Evolutionary conservation across 495 filamentous ascomycete genomes (phyloP), one percentile per base, ranked within the genome.

Genomic region (Aspergillus haitiensis): DNA sequence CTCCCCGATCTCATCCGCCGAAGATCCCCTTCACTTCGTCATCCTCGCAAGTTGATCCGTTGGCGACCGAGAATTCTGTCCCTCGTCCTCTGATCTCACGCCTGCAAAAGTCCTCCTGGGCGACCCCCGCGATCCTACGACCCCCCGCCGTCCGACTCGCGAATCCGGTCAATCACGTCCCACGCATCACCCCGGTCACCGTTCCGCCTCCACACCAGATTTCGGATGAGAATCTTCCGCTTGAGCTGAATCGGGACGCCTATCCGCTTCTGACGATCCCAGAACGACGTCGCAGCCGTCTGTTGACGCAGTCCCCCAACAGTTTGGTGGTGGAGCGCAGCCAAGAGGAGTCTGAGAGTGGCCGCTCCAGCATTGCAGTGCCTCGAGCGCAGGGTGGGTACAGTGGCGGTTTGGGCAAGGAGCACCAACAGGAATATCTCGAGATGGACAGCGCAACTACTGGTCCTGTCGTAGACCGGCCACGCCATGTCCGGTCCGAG

Each of bases 241-340:
- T 77, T 31, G 66, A 70, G 16, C 52, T 67, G 32, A 69, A 71
- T 31, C 73, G 75, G 31, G 85, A 85, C 75, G 85, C 85, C 47
- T 85, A 84, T 64, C 88, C 88, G 13, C 83, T 92, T 15, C 79
- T 92, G 52, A 84, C 85, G 11, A 80, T 89, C 35, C 83, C 87
- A 48, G 87, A 91, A 62, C 83, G 84, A 62, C 85, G 82, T 46
- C 82, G 82, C 65, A 83, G 73, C 60, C 78, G 86, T 44, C 76
- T 27, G 21, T 27, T 72, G 5, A 72, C 77, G 56, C 75, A 76
- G 10, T 80, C 81, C 50, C 80, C 82, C 34, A 82, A 78, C 51
- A 90, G 86, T 65, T 74, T 88, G 33, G 77, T 86, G 58, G 82
- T 90, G 52, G 87, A 91, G 62, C 83, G 82, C 61, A 86, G 81